phyloP scores from a whole-genome alignment of 2,329 filamentous ascomycete species.

The Colletotrichum lindemuthianum region DNA sequence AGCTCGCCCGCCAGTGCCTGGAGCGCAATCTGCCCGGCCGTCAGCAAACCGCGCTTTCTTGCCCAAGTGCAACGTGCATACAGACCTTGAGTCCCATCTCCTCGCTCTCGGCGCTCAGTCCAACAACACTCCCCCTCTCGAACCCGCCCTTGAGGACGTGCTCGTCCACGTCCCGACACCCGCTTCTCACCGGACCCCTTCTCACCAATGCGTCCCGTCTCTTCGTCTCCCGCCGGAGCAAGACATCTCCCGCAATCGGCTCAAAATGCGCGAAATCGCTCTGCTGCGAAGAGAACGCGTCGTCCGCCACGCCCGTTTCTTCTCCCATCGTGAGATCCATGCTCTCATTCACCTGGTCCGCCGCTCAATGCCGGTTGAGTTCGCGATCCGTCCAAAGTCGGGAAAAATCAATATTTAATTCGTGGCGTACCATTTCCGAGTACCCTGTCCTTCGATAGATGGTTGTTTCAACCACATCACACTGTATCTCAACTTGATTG shows the following conservation, averaged over 20 bases:
- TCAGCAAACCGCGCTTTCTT: neutral
- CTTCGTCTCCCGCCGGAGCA: slow-evolving; percentile 51
- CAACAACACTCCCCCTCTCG: slow-evolving; percentile 62
- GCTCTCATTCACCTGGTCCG: too few relatives aligned
- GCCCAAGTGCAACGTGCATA: slow-evolving; percentile 22
- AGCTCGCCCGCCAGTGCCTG: slow-evolving; percentile 58
- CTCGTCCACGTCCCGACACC: slow-evolving; percentile 60
- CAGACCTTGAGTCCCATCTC: slow-evolving; percentile 59
- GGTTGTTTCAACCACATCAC: too few relatives aligned
- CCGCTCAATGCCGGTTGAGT: too few relatives aligned
- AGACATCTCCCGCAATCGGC: slow-evolving; percentile 55
- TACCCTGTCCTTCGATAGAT: too few relatives aligned
- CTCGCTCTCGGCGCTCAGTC: slow-evolving; percentile 63
- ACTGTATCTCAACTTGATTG: too few relatives aligned
- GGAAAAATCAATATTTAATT: too few relatives aligned
- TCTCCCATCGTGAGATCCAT: neutral
- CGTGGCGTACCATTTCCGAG: too few relatives aligned
- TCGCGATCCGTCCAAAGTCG: too few relatives aligned
- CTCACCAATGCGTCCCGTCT: slow-evolving; percentile 45
- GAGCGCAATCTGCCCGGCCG: slow-evolving; percentile 52
- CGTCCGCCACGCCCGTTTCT: neutral
- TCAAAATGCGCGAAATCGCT: slow-evolving; percentile 52
- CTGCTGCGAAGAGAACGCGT: slow-evolving; percentile 49
- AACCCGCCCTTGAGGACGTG: slow-evolving; percentile 58
- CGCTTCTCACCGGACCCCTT: slow-evolving; percentile 50